These are phyloP conservation scores for Diddensiella caesifluorescens DNA, from an alignment of 805 yeast species.

Conservation along the genomic window DNA sequence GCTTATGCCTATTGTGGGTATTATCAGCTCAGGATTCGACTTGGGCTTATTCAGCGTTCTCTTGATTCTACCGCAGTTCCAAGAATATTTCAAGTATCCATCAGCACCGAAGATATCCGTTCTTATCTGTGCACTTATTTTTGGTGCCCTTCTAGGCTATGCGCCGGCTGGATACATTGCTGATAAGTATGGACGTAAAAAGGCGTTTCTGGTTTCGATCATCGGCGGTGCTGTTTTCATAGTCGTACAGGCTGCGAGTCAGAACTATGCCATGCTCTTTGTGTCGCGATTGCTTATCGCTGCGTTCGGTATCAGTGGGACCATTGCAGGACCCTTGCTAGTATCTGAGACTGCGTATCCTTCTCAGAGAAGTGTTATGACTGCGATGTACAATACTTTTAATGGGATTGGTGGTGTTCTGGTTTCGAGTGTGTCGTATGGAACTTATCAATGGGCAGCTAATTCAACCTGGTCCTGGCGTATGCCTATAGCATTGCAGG, in stretches of 20 bases:
- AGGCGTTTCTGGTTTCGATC: conserved; percentile 46
- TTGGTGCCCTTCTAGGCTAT: conserved; percentile 8
- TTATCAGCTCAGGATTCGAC: conserved; percentile 15
- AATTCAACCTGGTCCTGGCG: conserved; percentile 13
- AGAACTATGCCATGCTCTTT: conserved; percentile 56
- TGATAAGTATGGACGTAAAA: conserved; percentile 59
- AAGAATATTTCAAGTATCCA: conserved; percentile 14
- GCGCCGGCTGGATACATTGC: conserved; percentile 50
- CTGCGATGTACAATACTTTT: conserved; percentile 45
- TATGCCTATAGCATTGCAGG: conserved; percentile 20
- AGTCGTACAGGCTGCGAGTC: conserved; percentile 37
- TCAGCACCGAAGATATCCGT: conserved; percentile 13
- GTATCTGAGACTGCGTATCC: conserved; percentile 32
- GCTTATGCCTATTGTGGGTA: conserved; percentile 5
- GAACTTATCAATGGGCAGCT: conserved; percentile 39
- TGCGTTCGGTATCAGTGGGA: conserved; percentile 70
- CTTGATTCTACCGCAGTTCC: conserved; percentile 23
- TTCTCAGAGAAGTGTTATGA: conserved; percentile 11
- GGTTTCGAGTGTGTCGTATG: conserved; percentile 73
- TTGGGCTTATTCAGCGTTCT: conserved; percentile 17
- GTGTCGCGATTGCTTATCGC: conserved; percentile 63
- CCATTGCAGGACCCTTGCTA: conserved; percentile 70
- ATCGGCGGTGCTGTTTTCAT: conserved; percentile 50
- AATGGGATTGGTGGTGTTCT: conserved; percentile 66
- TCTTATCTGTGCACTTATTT: conserved; percentile 23